Conservation (phyloP, 805 yeast genomes). For the Lipomyces sp. region DNA sequence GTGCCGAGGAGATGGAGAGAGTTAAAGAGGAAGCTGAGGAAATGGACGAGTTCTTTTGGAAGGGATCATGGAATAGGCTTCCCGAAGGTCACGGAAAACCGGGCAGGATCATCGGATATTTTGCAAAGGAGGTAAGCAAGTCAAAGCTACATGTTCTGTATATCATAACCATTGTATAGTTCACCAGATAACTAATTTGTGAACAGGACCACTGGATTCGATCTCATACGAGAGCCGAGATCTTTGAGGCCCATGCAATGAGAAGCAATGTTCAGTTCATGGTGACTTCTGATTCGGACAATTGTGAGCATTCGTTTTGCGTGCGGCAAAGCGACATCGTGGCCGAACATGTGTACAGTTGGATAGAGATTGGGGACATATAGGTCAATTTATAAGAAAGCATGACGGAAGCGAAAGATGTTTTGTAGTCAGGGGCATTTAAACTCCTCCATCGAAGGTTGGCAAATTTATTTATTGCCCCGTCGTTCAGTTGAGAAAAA, state of each 20-base stretch:
- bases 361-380: slow-evolving; percentile 7
- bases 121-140: slow-evolving; percentile 20
- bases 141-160: no score
- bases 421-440: neutral
- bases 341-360: slow-evolving; percentile 36
- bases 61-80: slow-evolving; percentile 40
- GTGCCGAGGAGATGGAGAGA: slow-evolving; percentile 54
- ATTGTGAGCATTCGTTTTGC: slow-evolving; percentile 59
- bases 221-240: slow-evolving; percentile 46
- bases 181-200: slow-evolving; percentile 44
- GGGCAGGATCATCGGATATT: slow-evolving; percentile 14
- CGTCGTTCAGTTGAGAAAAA: neutral
- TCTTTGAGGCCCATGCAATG: slow-evolving; percentile 42
- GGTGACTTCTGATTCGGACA: slow-evolving; percentile 40
- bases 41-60: slow-evolving; percentile 46
- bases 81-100: neutral
- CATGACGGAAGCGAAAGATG: neutral
- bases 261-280: slow-evolving; percentile 35
- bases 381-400: neutral
- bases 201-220: slow-evolving; percentile 67
- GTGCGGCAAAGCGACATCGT: slow-evolving; percentile 50
- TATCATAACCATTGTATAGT: slow-evolving; percentile 42
- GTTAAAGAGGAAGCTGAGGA: slow-evolving; percentile 46
- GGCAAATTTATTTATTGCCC: no score
- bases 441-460: no score